phyloP scores from a whole-genome alignment of 495 filamentous ascomycete genomes.

The Elasticomyces elasticus region DNA sequence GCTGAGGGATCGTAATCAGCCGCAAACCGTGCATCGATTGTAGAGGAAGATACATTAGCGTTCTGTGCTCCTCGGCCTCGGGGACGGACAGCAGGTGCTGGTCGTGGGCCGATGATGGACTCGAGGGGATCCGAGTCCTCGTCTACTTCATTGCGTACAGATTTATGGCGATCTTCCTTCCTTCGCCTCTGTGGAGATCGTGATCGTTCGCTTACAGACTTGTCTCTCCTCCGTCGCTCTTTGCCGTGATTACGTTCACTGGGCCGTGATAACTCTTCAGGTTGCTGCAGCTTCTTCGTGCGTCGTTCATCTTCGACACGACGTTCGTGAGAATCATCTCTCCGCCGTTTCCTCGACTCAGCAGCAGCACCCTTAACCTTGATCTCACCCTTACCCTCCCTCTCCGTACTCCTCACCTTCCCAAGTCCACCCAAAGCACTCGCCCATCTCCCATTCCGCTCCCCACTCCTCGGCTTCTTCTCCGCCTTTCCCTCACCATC shows the following conservation, averaged over 20 bases:
- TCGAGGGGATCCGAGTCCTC: conserved; percentile 67
- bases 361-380: too few relatives aligned
- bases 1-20: conserved; percentile 63
- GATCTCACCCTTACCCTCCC: too few relatives aligned
- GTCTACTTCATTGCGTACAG: neutral
- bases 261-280: neutral
- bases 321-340: neutral
- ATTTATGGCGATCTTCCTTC: neutral
- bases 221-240: neutral
- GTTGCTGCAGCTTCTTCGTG: neutral
- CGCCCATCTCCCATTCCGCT: conserved; percentile 15
- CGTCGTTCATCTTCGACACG: neutral
- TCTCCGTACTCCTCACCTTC: neutral
- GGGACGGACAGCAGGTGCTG: conserved; percentile 40
- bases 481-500: neutral
- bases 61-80: conserved; percentile 68
- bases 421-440: conserved; percentile 7
- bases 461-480: conserved; percentile 1
- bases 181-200: neutral
- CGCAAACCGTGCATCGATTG: conserved; percentile 73
- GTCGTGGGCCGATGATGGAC: conserved; percentile 69
- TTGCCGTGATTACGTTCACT: neutral
- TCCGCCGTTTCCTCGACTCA: neutral
- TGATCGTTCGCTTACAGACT: neutral
- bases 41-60: conserved; percentile 34